Conservation (phyloP, 1,284 basidiomycete species). For the Anthracocystis setariae region DNA sequence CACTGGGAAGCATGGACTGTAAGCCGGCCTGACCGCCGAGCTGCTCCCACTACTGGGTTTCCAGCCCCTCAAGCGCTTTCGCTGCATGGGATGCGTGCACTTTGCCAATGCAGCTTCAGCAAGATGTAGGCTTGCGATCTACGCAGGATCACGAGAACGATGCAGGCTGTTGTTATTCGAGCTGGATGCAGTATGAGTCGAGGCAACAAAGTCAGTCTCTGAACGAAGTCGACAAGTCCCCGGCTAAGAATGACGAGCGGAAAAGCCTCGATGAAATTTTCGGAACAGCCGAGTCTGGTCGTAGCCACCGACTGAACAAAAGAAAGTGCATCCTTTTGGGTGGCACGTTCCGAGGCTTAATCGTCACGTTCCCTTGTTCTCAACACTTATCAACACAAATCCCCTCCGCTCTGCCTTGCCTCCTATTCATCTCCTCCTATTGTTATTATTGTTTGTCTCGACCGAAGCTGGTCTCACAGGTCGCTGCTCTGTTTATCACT, state of each 20-base stretch:
- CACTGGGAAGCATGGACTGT: background rate
- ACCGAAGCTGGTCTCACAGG: slow-evolving; percentile 16
- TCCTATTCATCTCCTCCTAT: slow-evolving; percentile 1
- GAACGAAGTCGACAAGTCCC: background rate
- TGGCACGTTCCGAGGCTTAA: slow-evolving; percentile 38
- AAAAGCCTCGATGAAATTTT: slow-evolving; percentile 18
- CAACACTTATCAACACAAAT: slow-evolving; percentile 1
- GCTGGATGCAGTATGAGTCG: too few relatives aligned
- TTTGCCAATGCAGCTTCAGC: background rate
- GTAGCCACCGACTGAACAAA: slow-evolving; percentile 6
- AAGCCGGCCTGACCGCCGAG: slow-evolving; percentile 35
- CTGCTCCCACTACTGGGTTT: slow-evolving; percentile 8
- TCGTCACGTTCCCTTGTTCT: slow-evolving; percentile 29
- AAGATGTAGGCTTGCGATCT: background rate
- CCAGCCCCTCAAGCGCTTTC: background rate
- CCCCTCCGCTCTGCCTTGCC: background rate
- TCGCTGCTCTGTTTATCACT: slow-evolving; percentile 5
- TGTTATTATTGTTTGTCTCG: slow-evolving; percentile 7
- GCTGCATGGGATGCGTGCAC: background rate
- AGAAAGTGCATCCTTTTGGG: slow-evolving; percentile 4
- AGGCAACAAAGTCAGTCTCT: too few relatives aligned
- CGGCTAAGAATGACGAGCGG: slow-evolving; percentile 8
- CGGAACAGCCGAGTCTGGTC: slow-evolving; percentile 6
- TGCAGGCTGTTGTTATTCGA: background rate
- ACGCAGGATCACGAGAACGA: slow-evolving; percentile 9